A percentile compares a stretch with the other conserved stretches of the same genome.
Conservation (phyloP, 1,284 basidiomycete genomes). For the Trametes polyzona region DNA sequence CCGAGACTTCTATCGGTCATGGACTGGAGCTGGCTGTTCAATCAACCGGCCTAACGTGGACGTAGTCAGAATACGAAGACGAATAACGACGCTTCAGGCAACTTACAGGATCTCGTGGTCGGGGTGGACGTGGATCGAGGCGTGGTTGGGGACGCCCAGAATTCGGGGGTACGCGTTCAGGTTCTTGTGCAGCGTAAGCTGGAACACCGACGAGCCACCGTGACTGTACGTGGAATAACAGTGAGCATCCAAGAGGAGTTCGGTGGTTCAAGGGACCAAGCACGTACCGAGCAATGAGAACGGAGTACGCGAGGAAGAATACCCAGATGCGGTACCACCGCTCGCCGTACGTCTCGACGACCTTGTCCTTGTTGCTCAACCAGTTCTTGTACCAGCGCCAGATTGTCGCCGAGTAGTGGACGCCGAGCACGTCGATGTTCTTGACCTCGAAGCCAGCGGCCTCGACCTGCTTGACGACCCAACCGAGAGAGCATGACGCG, state of each 20-base stretch:
- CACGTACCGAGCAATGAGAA: constrained; percentile 66
- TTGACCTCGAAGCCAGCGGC: constrained; percentile 96
- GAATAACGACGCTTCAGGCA: too few relatives aligned
- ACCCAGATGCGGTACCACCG: constrained; percentile 90
- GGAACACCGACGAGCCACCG: constrained; percentile 90
- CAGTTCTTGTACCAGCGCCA: constrained; percentile 97
- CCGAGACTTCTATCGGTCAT: background rate
- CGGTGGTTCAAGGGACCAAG: background rate
- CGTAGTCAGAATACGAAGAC: background rate
- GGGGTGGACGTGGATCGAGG: constrained; percentile 67
- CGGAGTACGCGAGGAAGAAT: constrained; percentile 87
- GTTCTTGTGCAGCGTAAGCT: constrained; percentile 97
- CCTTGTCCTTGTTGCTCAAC: constrained; percentile 88
- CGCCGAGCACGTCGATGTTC: constrained; percentile 93
- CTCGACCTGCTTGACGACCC: constrained; percentile 91
- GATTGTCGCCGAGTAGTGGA: constrained; percentile 97
- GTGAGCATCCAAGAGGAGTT: background rate
- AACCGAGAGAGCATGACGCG: constrained; percentile 92
- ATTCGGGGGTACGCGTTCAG: constrained; percentile 93
- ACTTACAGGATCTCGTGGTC: constrained; percentile 53
- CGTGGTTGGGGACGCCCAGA: constrained; percentile 77
- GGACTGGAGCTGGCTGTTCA: background rate
- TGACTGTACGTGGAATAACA: constrained; percentile 54
- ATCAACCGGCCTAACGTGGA: background rate
- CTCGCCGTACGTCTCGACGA: constrained; percentile 90